Base-by-base conservation (phyloP, 306 rosid genomes). In the Pyrus communis region DNA sequence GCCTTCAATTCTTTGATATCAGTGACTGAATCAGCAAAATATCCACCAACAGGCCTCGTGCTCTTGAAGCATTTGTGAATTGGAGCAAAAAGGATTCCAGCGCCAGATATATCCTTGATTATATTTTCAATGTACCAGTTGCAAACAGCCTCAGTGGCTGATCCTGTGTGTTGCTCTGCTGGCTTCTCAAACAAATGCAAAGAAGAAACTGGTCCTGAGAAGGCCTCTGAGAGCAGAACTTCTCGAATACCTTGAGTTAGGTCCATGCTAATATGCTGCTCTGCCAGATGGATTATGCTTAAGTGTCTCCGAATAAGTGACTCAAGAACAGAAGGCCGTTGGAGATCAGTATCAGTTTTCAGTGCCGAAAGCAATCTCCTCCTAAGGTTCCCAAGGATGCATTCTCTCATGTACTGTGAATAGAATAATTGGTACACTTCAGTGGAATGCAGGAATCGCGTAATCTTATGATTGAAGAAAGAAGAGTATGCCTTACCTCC, bases 221-320 rank as follows among this genome's bases (percentile, higher is more conserved):
- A 95, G 78, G 96, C 88, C 82, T 95, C 99, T 43, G 91, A 77
- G 71, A 95, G 97, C 58, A 92, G 74, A 81, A 95, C 96, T 89
- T 95, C 99, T 31, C 97, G 92, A 76, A 90, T 92, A 75, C 97
- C 99, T 83, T 88, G 97, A 40, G 97, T 92, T 74, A 95, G 88
- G 83, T 92, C 97, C 98, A 95, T 95, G 87, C 97, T 90, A 83
- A 95, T 90, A 79, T 95, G 99, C 89, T 95, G 99, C 90, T 95
- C 99, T 4, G 99, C 95, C 70, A 95, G 92, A 84, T 92, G 93
- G 83, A 95, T 86, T 49, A 95, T 92, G 81, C 97, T 83, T 66
- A 87, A 88, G 81, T 95, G 99, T 78, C 99, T 89, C 69, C 81
- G 87, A 75, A 92, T 89, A 82, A 95, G 82, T 52, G 92, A 90